phyloP scores from a whole-genome alignment of 179 eudicot genomes.

The Vitellaria paradoxa region DNA sequence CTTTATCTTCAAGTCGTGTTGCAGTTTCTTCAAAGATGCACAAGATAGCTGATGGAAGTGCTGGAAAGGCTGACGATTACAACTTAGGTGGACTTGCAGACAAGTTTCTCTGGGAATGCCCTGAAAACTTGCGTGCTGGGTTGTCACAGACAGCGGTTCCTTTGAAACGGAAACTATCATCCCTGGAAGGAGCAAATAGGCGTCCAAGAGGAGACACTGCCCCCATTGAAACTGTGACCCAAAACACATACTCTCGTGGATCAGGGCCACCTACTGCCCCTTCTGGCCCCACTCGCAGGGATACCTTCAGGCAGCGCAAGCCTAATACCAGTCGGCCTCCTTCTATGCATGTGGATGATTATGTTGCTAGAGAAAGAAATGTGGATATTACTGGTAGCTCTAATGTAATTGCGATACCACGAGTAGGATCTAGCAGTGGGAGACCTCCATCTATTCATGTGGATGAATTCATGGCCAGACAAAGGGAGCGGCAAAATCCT shows the following conservation, averaged over 20 bases:
- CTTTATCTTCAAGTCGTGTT: constrained; percentile 27
- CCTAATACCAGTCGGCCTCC: constrained; percentile 98
- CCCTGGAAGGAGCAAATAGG: constrained; percentile 62
- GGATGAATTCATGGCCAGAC: constrained; percentile 96
- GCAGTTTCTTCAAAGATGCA: constrained; percentile 54
- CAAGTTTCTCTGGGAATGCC: constrained; percentile 86
- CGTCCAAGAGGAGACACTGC: constrained; percentile 74
- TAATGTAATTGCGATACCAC: constrained; percentile 86
- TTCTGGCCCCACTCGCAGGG: constrained; percentile 73
- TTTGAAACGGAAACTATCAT: constrained; percentile 64
- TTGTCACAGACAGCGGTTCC: constrained; percentile 63
- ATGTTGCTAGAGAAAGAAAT: constrained; percentile 94
- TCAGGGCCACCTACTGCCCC: constrained; percentile 49
- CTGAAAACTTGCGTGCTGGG: constrained; percentile 80
- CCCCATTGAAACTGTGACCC: constrained; percentile 36
- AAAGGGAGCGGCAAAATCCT: constrained; percentile 82
- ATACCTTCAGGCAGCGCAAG: constrained; percentile 84
- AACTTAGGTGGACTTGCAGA: constrained; percentile 51
- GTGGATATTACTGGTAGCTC: constrained; percentile 65
- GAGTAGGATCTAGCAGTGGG: constrained; percentile 81
- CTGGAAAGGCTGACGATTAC: constrained; percentile 57
- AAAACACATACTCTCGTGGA: constrained; percentile 49
- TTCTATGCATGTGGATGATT: constrained; percentile 99
- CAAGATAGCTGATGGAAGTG: constrained; percentile 49
- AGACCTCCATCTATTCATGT: constrained; percentile 98